Percentiles rank a stretch among this genome's conserved stretches.
phyloP scores from a whole-genome alignment of 495 filamentous ascomycete genomes.

The Halenospora varia region DNA sequence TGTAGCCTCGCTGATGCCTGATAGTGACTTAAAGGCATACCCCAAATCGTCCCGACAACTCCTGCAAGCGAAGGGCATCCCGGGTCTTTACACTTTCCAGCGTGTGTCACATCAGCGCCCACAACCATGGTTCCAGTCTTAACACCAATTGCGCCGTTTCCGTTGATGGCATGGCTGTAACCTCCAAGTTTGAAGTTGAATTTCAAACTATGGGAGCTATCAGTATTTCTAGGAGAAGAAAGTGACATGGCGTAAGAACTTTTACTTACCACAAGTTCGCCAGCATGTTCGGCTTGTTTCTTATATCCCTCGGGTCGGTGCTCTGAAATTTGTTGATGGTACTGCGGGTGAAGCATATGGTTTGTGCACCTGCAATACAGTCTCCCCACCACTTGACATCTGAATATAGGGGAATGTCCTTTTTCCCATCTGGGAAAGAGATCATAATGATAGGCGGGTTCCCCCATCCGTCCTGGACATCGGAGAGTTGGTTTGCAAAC shows the following conservation, averaged over 20 bases:
- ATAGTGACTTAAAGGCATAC: neutral
- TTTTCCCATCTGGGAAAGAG: neutral
- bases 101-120: conserved; percentile 11
- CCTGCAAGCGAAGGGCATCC: conserved; percentile 6
- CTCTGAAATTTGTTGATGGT: neutral
- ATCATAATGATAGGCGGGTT: neutral
- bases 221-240: no score
- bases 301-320: no score
- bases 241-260: no score
- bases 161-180: neutral
- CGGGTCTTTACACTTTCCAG: neutral
- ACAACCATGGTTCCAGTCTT: conserved; percentile 5
- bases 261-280: neutral
- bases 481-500: neutral
- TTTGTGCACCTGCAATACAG: neutral
- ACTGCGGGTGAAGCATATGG: neutral
- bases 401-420: neutral
- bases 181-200: conserved; percentile 10
- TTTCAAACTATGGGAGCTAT: neutral
- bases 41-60: conserved; percentile 1
- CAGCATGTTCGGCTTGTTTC: neutral
- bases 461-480: neutral
- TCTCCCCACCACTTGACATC: conserved; percentile 10
- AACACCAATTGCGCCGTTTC: neutral
- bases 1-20: conserved; percentile 8